phyloP scores from a whole-genome alignment of 2,329 filamentous ascomycete species.

The Pezicula radicicola region DNA sequence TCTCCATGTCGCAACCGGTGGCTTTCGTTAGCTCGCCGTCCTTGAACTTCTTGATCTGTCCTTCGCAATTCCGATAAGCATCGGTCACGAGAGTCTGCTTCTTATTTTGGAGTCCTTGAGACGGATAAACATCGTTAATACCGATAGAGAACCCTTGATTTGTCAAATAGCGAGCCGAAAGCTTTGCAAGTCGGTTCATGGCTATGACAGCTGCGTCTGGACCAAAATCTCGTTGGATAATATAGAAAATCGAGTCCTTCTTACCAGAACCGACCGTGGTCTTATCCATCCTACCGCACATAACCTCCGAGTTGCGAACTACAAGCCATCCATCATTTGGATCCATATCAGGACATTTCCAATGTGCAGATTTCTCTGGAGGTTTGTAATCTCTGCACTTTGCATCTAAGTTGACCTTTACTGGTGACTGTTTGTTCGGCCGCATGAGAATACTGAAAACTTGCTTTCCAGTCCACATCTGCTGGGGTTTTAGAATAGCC shows the following conservation, averaged over 20 bases:
- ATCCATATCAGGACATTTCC: conserved; percentile 66
- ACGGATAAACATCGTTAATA: conserved; percentile 90
- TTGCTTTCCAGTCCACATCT: conserved; percentile 95
- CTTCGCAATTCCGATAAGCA: conserved; percentile 79
- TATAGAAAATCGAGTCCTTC: conserved; percentile 96
- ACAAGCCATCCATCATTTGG: conserved; percentile 88
- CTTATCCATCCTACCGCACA: conserved; percentile 98
- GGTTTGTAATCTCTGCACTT: conserved; percentile 79
- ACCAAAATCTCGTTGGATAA: conserved; percentile 92
- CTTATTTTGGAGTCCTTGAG: conserved; percentile 62
- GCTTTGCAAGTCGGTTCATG: conserved; percentile 91
- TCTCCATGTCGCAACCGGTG: conserved; percentile 84
- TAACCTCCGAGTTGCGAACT: conserved; percentile 92
- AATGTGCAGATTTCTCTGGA: conserved; percentile 34
- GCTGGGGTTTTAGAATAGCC: conserved; percentile 78
- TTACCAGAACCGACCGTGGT: conserved; percentile 95
- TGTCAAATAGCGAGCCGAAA: conserved; percentile 84
- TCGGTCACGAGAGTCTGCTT: conserved; percentile 74
- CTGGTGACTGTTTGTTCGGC: conserved; percentile 78
- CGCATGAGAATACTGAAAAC: conserved; percentile 90
- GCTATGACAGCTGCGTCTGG: conserved; percentile 82
- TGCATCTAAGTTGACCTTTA: conserved; percentile 89
- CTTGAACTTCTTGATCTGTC: conserved; percentile 79
- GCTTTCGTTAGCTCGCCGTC: conserved; percentile 79
- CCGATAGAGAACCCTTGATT: conserved; percentile 96